Evolutionary conservation across 768 basidiomycete species (phyloP).

Genomic region (button mushroom (Agaricus bisporus)): DNA sequence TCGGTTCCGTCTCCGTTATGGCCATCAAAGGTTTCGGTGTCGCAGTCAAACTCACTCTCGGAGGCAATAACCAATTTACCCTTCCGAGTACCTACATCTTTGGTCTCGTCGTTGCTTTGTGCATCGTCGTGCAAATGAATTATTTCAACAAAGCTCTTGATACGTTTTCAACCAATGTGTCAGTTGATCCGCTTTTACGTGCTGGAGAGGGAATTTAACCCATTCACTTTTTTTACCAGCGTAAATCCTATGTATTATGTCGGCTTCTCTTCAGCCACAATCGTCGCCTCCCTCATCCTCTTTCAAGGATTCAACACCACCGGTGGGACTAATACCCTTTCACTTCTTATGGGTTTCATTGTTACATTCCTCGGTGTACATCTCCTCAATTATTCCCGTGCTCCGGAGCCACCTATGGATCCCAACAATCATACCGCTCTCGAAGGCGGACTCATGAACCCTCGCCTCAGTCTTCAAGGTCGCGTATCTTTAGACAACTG

Average conservation of each 20-base stretch:
- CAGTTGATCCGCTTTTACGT: constrained; percentile 27
- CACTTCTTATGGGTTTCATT: constrained; percentile 84
- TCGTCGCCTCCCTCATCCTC: constrained; percentile 90
- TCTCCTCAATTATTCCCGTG: constrained; percentile 77
- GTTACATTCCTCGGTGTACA: constrained; percentile 98
- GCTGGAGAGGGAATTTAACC: constrained; percentile 2
- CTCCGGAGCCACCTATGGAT: constrained; percentile 35
- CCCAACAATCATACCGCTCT: constrained; percentile 44
- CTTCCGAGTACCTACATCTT: constrained; percentile 97
- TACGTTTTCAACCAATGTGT: constrained; percentile 97
- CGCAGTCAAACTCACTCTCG: constrained; percentile 89
- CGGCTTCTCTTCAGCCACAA: constrained; percentile 90
- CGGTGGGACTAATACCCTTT: constrained; percentile 73
- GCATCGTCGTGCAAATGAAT: constrained; percentile 91
- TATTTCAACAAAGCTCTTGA: constrained; percentile 99
- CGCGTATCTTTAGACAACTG: constrained; percentile 78
- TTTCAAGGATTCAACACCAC: constrained; percentile 97
- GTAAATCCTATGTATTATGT: constrained; percentile 99
- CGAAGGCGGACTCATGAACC: constrained; percentile 66
- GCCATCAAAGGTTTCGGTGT: constrained; percentile 98
- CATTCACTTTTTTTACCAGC: constrained; percentile 29
- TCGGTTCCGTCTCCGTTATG: constrained; percentile 97
- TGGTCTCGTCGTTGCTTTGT: constrained; percentile 70
- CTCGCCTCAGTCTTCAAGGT: constrained; percentile 75
- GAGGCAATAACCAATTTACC: constrained; percentile 91